These are phyloP conservation scores for Chaetomium olivaceum DNA, from an alignment of 2,329 filamentous ascomycete genomes.

Conservation along the genomic window DNA sequence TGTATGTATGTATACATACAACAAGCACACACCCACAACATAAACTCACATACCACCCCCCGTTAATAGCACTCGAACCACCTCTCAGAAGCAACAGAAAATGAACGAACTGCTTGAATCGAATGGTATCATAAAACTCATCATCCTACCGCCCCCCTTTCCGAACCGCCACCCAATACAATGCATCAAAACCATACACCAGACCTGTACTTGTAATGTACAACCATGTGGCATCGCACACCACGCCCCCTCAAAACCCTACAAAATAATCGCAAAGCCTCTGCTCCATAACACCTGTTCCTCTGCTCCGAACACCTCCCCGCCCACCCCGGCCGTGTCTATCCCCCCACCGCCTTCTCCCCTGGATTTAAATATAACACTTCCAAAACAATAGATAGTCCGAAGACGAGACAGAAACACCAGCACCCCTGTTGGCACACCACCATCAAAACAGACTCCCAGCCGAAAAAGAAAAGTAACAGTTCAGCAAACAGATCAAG, in stretches of 20 bases:
- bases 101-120: not conserved
- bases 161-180: constrained; percentile 7
- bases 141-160: constrained; percentile 5
- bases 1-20: no score
- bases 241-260: not conserved
- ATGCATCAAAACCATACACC: constrained; percentile 19
- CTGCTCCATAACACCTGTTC: constrained; percentile 12
- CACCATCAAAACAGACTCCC: not conserved
- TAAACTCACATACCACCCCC: not conserved
- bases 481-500: constrained; percentile 26
- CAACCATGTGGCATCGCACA: not conserved
- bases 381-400: not conserved
- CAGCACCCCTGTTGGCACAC: not conserved
- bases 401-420: not conserved
- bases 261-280: constrained; percentile 10
- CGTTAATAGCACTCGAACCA: not conserved
- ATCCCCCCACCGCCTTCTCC: not conserved
- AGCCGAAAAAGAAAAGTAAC: not conserved
- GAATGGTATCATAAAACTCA: constrained; percentile 9
- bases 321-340: not conserved
- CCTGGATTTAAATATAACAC: not conserved
- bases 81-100: not conserved
- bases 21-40: not conserved
- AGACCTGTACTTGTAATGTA: constrained; percentile 19
- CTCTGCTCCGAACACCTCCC: not conserved